Base-by-base conservation (phyloP, 352 stramenopile species). In the Globisporangium cederbergense region DNA sequence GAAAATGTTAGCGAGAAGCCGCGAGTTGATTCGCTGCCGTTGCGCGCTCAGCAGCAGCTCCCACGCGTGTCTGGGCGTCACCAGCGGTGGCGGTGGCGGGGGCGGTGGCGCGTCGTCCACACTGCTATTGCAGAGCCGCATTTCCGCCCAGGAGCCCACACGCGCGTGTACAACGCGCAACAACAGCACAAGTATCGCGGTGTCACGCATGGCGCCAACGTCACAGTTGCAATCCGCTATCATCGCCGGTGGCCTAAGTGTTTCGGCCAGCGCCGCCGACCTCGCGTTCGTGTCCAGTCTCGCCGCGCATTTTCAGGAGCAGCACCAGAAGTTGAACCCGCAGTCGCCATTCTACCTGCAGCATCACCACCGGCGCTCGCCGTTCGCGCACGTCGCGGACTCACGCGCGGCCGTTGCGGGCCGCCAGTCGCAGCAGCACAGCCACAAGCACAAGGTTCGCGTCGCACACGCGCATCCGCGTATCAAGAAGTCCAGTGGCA, bases 201-300 rank as follows among this genome's bases (percentile, higher is more conserved):
- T 28, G 25, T 54, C 56, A 4, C 40, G 56, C 42, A 28, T 9
- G 40, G 18, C 51, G 50, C 28, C 50, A 40, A 25, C 50, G 50
- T 32, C 28, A 22, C n/a, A 28, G 25, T 40, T 28, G 2, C 14
- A 30, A 10, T 45, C 56, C 11, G 25, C 42, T 25, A 28, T 42
- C 16, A 62, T 30, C 43, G 16, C 42, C 8, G 54, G 54, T 1
- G 54, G 54, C 4, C 34, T 60, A 16, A 62, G 20, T 28, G 60
- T 65, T 25, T 65, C 60, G 4, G 42, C 60, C 38, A 59, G 49
- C 30, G 60, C 60, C 5, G 60, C 60, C 14, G 60, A 65, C 52
- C 60, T 65, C 50, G 60, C 60, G 50, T 65, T 65, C 34, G 60
- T 58, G 8, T 65, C 60, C 16, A 65, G 60, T 22, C 60, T 65